Percentiles rank a stretch among this genome's conserved stretches.
Evolutionary conservation across 164 flowering plant species (phyloP).

Genomic region (Tinospora cordifolia): DNA sequence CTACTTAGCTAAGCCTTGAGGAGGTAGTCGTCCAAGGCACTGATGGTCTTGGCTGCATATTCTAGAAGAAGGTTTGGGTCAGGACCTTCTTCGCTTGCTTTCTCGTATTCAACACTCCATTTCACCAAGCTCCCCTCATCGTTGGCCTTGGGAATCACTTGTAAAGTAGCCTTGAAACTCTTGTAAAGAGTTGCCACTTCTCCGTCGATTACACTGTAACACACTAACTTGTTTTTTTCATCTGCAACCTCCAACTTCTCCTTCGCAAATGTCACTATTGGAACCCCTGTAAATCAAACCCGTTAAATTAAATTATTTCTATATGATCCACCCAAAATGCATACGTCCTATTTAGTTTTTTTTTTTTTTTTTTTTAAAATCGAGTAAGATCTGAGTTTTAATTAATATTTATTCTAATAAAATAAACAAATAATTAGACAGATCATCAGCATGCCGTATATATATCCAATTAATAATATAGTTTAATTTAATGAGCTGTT

Average conservation of each 20-base stretch:
- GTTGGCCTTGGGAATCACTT: slow-evolving; percentile 42
- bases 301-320: too few species aligned
- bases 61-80: slow-evolving; percentile 38
- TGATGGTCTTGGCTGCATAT: slow-evolving; percentile 41
- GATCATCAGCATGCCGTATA: too few species aligned
- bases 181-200: slow-evolving; percentile 56
- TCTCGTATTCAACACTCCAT: slow-evolving; percentile 52
- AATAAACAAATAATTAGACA: too few species aligned
- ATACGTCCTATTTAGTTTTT: too few species aligned
- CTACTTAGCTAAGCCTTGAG: slow-evolving; percentile 24
- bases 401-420: too few species aligned
- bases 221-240: slow-evolving; percentile 32
- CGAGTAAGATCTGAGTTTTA: too few species aligned
- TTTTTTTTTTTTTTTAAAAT: too few species aligned
- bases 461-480: too few species aligned
- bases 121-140: slow-evolving; percentile 48
- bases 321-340: neutral
- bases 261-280: slow-evolving; percentile 25
- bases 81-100: slow-evolving; percentile 39
- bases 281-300: slow-evolving; percentile 23
- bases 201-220: slow-evolving; percentile 55
- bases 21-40: slow-evolving; percentile 42
- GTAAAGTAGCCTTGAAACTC: slow-evolving; percentile 27
- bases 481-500: too few species aligned
- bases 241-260: slow-evolving; percentile 51